These are phyloP conservation scores for Coleophoma eucalyptorum DNA, from an alignment of 2,329 filamentous ascomycete genomes.

Conservation along the genomic window DNA sequence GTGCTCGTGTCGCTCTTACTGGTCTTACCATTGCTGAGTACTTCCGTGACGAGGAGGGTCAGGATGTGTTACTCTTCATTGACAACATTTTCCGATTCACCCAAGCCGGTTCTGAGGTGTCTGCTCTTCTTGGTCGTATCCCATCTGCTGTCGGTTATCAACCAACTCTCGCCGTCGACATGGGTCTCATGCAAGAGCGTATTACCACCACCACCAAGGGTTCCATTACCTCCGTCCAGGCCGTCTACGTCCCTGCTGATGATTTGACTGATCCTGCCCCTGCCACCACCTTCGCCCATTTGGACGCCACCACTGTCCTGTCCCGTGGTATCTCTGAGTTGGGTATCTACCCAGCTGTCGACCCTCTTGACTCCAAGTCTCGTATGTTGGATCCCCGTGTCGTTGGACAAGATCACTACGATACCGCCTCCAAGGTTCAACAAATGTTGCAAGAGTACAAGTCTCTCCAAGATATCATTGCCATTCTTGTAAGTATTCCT, in stretches of 20 bases:
- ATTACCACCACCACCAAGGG: constrained; percentile 99
- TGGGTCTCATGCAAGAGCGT: constrained; percentile 99
- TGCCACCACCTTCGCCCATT: constrained; percentile 98
- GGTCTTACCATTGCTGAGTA: constrained; percentile 77
- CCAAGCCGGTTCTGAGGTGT: constrained; percentile 99
- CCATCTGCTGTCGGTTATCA: constrained; percentile 99
- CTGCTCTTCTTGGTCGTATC: constrained; percentile 97
- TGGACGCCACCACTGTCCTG: constrained; percentile 99
- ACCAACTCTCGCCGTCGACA: constrained; percentile 96
- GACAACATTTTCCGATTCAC: constrained; percentile 99
- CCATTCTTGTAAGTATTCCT: constrained; percentile 56
- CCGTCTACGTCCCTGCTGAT: constrained; percentile 99
- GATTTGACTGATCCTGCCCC: constrained; percentile 99
- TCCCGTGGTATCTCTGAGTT: constrained; percentile 99
- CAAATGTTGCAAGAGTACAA: constrained; percentile 99
- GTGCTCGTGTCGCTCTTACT: constrained; percentile 99
- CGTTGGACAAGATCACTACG: constrained; percentile 97
- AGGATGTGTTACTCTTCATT: constrained; percentile 99
- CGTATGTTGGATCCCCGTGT: constrained; percentile 99
- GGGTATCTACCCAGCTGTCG: constrained; percentile 99
- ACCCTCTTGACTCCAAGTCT: constrained; percentile 98
- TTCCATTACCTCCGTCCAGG: constrained; percentile 99
- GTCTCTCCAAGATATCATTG: constrained; percentile 99
- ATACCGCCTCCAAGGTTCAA: constrained; percentile 90
- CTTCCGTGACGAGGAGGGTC: constrained; percentile 73